Evolutionary conservation across 176 grass and related monocot species (phyloP).

Genomic region (Eremochloa ophiuroides): DNA sequence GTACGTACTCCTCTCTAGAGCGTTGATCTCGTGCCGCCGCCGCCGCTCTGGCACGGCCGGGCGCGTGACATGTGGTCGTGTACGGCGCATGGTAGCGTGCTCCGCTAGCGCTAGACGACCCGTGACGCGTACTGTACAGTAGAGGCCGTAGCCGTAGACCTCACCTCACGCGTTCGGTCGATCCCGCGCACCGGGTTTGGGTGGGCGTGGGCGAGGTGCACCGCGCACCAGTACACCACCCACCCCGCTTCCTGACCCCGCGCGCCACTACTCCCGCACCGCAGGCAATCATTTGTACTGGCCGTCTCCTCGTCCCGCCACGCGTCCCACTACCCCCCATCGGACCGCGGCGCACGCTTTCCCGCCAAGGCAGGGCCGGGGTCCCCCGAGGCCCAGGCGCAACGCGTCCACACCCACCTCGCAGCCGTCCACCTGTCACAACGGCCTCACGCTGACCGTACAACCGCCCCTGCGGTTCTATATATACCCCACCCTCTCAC

Average conservation of each 20-base stretch:
- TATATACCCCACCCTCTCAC: neutral
- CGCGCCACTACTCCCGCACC: neutral
- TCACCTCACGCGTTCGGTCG: neutral
- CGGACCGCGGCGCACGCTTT: neutral
- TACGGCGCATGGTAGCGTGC: neutral
- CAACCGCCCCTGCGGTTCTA: conserved; percentile 18
- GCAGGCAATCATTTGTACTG: conserved; percentile 23
- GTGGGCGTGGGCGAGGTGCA: no score
- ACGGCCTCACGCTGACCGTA: neutral
- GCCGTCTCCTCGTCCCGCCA: neutral
- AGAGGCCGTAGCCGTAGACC: neutral
- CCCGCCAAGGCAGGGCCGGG: neutral
- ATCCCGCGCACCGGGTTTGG: neutral
- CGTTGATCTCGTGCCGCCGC: no score
- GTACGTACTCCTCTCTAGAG: no score
- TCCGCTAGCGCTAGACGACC: no score
- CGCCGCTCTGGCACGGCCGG: no score
- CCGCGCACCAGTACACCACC: neutral
- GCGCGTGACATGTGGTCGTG: neutral
- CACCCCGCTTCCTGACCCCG: neutral
- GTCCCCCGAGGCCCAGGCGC: neutral
- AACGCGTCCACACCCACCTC: neutral
- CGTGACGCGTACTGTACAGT: no score
- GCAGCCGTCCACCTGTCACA: conserved; percentile 41
- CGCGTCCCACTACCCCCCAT: neutral